phyloP scores from a whole-genome alignment of 805 yeast species.

The Naumovozyma dairenensis region DNA sequence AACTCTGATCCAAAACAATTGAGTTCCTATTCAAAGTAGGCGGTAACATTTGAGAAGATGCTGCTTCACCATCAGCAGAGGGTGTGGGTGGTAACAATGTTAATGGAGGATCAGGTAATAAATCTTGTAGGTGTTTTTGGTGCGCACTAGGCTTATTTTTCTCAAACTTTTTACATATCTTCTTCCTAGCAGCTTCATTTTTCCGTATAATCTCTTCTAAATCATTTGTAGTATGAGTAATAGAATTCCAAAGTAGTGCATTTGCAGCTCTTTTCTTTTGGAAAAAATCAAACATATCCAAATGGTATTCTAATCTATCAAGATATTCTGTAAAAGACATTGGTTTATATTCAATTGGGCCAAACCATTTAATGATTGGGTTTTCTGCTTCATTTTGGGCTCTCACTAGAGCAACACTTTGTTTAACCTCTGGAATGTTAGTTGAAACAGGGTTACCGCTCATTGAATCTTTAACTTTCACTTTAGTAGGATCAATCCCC shows the following conservation, averaged over 20 bases:
- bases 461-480: constrained; percentile 25
- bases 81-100: background rate
- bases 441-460: constrained; percentile 23
- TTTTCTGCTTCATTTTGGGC: constrained; percentile 41
- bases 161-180: constrained; percentile 3
- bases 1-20: constrained; percentile 13
- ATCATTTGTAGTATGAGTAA: constrained; percentile 12
- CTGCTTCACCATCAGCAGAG: background rate
- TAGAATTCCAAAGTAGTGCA: constrained; percentile 4
- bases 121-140: background rate
- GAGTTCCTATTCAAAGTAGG: constrained; percentile 7
- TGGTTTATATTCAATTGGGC: constrained; percentile 50
- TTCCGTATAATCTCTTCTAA: constrained; percentile 7
- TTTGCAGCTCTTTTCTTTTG: constrained; percentile 10
- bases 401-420: constrained; percentile 30
- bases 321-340: constrained; percentile 35
- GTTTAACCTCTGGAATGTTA: constrained; percentile 26
- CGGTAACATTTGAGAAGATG: constrained; percentile 3
- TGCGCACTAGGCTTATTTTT: background rate
- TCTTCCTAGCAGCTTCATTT: constrained; percentile 13
- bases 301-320: constrained; percentile 24
- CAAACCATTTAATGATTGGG: constrained; percentile 52
- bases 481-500: constrained; percentile 28
- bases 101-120: background rate
- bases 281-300: constrained; percentile 24